Evolutionary conservation across 352 stramenopile genomes (phyloP), one percentile per base, ranked within the genome.

Genomic region (Chrysophaeum taylorii): DNA sequence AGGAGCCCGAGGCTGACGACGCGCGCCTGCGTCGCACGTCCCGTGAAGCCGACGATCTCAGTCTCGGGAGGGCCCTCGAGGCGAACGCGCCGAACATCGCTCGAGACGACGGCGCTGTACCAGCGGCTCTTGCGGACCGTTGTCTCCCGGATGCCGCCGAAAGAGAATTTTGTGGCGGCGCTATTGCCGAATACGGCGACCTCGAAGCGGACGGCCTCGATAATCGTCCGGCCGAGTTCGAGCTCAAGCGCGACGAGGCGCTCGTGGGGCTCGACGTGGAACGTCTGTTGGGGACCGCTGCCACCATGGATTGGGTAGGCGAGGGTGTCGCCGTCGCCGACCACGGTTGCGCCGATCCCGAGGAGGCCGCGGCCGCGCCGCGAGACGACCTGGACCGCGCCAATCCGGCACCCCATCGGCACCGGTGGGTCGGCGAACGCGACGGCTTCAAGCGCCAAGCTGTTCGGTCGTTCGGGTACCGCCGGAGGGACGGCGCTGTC

Each of bases 121-220:
- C 31, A 45, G 48, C 48, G 18, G 5, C 5, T 31, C 48, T 60
- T 60, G 5, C 21, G 5, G 33, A 38, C 31, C 21, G 18, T 23
- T 4, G 18, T n/a, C n/a, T n/a, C n/a, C n/a, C n/a, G n/a, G n/a
- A n/a, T n/a, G n/a, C n/a, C n/a, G n/a, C n/a, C n/a, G n/a, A n/a
- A n/a, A n/a, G n/a, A n/a, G n/a, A n/a, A n/a, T n/a, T n/a, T n/a
- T n/a, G n/a, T n/a, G n/a, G n/a, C n/a, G n/a, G n/a, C 33, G 12
- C 16, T 36, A 25, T 66, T 66, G 9, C 57, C 57, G 33, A 66
- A 45, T 31, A 45, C 36, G 12, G 57, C 41, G 4, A n/a, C 57
- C n/a, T 66, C 57, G 57, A 66, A 66, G 15, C 57, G 57, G 33
- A 66, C n/a, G 5, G 57, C 57, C 36, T 66, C 57, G 33, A 66